These are phyloP conservation scores for Leccinum ochraceum DNA, from an alignment of 768 basidiomycete species.

Conservation along the genomic window DNA sequence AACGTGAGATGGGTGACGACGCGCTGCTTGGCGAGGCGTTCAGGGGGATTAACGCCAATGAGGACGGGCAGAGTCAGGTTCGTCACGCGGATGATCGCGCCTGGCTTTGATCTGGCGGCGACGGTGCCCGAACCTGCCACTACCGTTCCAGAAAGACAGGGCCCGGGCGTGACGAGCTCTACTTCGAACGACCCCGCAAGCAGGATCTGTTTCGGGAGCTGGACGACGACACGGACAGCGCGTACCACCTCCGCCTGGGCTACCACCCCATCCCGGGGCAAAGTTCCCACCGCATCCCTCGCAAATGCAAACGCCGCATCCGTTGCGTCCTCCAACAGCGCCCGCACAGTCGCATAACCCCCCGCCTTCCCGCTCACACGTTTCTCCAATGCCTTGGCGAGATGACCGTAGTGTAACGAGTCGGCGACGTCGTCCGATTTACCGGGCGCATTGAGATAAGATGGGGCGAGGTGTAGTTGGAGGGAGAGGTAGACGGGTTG, in stretches of 20 bases:
- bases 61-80: slow-evolving; percentile 53
- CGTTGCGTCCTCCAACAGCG: slow-evolving; percentile 38
- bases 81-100: slow-evolving; percentile 41
- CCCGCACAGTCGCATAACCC: slow-evolving; percentile 32
- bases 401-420: slow-evolving; percentile 65
- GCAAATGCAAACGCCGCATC: slow-evolving; percentile 40
- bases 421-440: slow-evolving; percentile 52
- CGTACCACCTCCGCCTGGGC: slow-evolving; percentile 1
- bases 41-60: slow-evolving; percentile 73
- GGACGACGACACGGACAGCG: slow-evolving; percentile 43
- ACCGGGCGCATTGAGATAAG: slow-evolving; percentile 47
- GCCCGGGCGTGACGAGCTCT: slow-evolving; percentile 34
- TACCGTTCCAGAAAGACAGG: background rate
- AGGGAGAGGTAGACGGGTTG: slow-evolving; percentile 58
- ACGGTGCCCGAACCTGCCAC: background rate
- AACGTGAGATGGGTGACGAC: slow-evolving; percentile 57
- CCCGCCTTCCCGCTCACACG: slow-evolving; percentile 22
- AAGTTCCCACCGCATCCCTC: slow-evolving; percentile 30
- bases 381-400: slow-evolving; percentile 49
- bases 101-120: background rate
- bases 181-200: slow-evolving; percentile 47
- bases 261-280: too few species aligned
- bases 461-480: slow-evolving; percentile 40
- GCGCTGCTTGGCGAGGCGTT: slow-evolving; percentile 63
- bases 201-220: slow-evolving; percentile 52